These are phyloP conservation scores for Venturia carpophila DNA, from an alignment of 2,329 filamentous ascomycete species.

Conservation along the genomic window DNA sequence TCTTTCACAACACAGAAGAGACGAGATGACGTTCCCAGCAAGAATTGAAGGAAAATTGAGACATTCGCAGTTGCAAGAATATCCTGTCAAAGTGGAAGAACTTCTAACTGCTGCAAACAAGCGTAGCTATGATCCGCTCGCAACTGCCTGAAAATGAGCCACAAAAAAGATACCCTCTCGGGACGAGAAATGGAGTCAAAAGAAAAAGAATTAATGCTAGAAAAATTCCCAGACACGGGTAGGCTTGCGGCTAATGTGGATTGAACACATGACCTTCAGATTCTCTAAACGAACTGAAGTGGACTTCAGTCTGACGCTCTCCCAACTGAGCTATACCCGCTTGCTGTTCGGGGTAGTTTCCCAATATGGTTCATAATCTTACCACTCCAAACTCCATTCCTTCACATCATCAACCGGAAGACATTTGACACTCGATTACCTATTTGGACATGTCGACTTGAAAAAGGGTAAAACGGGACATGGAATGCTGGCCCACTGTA, in stretches of 20 bases:
- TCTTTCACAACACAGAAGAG: no score
- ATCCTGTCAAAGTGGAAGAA: not conserved
- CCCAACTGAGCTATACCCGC: slow-evolving; percentile 12
- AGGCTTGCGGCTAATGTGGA: slow-evolving; percentile 13
- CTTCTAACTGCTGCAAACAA: not conserved
- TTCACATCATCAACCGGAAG: no score
- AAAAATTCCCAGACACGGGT: no score
- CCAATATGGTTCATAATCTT: no score
- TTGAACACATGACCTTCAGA: slow-evolving; percentile 14
- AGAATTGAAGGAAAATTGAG: not conserved
- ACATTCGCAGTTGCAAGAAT: not conserved
- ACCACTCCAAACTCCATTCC: no score
- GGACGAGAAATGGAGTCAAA: not conserved
- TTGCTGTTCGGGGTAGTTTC: no score
- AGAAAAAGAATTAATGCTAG: no score
- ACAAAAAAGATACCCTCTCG: no score
- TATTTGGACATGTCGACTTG: not conserved
- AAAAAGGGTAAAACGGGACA: no score
- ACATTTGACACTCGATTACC: not conserved
- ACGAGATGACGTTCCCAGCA: no score
- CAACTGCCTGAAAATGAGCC: no score
- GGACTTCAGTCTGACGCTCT: slow-evolving; percentile 11
- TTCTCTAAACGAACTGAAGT: not conserved
- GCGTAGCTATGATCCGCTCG: not conserved
- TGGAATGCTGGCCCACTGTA: no score